Base-by-base conservation (phyloP, 1,284 basidiomycete species). In the Cystobasidium slooffiae region DNA sequence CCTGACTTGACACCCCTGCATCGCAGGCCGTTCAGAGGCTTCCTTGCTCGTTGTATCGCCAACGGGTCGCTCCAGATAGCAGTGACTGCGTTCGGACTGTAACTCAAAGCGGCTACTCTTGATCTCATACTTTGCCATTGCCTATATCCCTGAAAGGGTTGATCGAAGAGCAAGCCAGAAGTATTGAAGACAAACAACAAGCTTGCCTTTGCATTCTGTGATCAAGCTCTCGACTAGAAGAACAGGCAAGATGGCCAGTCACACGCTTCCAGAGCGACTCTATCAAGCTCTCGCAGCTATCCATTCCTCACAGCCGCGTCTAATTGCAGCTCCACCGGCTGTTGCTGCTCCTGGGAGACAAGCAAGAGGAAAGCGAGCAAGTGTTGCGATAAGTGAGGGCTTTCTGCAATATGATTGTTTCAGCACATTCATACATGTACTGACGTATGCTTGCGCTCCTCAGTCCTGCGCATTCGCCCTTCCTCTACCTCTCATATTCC, bases 301-400 rank as follows among this genome's bases (percentile, higher is more conserved):
- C 46, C 68, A 75, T 43, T 46, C 55, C 10, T 59, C 74, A 22
- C 74, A 62, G 58, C 59, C 74, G 18, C 68, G 74, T 1, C 41
- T 75, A 39, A 79, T 79, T 53, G 76, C 77, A 3, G 66, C 77
- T 2, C 78, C 78, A 12, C 73, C 75, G 7, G 52, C 63, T 16
- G 18, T 53, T 31, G 16, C 53, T 41, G 56, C 14, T 8, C 52
- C 20, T 22, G 31, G 37, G 14, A 44, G 53, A 20, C 10, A 47
- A 37, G 52, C 58, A n/a, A 37, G 65, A 67, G n/a, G 66, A 20
- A 75, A 76, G 68, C 61, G 77, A 8, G 79, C 79, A 0, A 75
- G 75, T 37, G 78, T 79, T 3, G 79, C 79, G 5, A 79, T 79
- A 75, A 79, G 79, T 79, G 63, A 56, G 77, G 65, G 43, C 37